Conservation (phyloP, 1,284 basidiomycete genomes). For the Laetiporus sulphureus region DNA sequence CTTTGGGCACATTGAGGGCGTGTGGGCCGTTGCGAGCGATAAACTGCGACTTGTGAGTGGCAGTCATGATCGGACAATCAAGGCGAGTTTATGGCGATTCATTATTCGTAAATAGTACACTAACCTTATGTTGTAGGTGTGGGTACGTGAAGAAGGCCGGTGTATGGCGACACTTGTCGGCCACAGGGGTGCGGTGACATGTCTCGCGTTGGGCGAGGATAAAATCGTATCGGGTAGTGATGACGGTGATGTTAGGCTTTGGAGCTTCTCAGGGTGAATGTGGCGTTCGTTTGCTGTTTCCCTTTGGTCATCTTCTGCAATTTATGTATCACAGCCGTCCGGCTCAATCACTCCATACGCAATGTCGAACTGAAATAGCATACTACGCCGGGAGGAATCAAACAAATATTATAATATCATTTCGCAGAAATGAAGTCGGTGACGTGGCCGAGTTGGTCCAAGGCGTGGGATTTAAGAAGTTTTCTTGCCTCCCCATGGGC, state of each 20-base stretch:
- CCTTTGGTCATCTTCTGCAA: no score
- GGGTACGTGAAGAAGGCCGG: conserved; percentile 86
- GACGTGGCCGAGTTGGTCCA: conserved; percentile 78
- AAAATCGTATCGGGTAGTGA: conserved; percentile 95
- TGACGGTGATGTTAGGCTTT: conserved; percentile 76
- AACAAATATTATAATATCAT: no score
- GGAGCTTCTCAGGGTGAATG: conserved; percentile 73
- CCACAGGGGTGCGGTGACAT: conserved; percentile 91
- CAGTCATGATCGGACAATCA: conserved; percentile 90
- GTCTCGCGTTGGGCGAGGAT: conserved; percentile 87
- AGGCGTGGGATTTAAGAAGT: conserved; percentile 80
- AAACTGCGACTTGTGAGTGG: conserved; percentile 88
- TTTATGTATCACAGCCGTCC: no score
- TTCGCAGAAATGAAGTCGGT: no score
- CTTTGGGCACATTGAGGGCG: conserved; percentile 96
- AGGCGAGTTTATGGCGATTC: conserved; percentile 40
- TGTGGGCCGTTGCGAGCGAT: conserved; percentile 94
- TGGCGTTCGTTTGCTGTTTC: neutral
- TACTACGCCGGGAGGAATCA: no score
- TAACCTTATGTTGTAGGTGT: conserved; percentile 50
- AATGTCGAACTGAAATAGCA: no score
- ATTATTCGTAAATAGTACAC: conserved; percentile 4
- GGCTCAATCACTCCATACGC: no score
- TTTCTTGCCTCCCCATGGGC: conserved; percentile 67
- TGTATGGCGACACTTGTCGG: conserved; percentile 92